A percentile compares a stretch with the other conserved stretches of the same genome.
phyloP scores from a whole-genome alignment of 352 stramenopile genomes.

The Pythium aristosporum region DNA sequence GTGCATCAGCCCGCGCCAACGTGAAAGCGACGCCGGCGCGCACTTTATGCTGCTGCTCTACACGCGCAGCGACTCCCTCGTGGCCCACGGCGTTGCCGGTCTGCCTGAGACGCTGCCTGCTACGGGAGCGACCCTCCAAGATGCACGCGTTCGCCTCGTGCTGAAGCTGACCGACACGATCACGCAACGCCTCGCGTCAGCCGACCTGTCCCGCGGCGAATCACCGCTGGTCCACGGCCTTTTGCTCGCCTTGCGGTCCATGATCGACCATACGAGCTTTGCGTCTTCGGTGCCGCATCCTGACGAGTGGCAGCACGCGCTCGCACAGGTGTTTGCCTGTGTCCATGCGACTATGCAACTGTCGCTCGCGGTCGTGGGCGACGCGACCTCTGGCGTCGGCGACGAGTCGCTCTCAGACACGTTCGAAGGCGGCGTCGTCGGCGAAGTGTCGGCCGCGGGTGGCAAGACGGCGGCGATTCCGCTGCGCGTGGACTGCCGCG shows the following conservation, averaged over 20 bases:
- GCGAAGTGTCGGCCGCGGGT: slow-evolving; percentile 60
- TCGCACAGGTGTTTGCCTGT: slow-evolving; percentile 49
- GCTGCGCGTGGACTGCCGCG: slow-evolving; percentile 74
- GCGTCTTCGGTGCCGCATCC: slow-evolving; percentile 30
- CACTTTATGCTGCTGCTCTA: slow-evolving; percentile 85
- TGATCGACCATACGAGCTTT: slow-evolving; percentile 65
- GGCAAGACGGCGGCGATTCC: slow-evolving; percentile 49
- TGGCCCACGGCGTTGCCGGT: slow-evolving; percentile 32
- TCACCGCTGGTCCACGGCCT: slow-evolving; percentile 75
- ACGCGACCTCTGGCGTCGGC: slow-evolving; percentile 64
- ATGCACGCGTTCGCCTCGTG: slow-evolving; percentile 47
- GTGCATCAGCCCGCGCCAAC: slow-evolving; percentile 69
- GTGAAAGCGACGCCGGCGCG: slow-evolving; percentile 84
- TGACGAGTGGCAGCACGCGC: slow-evolving; percentile 42
- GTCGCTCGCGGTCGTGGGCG: slow-evolving; percentile 69
- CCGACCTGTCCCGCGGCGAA: slow-evolving; percentile 40
- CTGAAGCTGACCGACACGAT: slow-evolving; percentile 58
- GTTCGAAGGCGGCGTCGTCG: slow-evolving; percentile 58
- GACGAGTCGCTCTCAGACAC: slow-evolving; percentile 62
- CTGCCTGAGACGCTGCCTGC: slow-evolving; percentile 2
- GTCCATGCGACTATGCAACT: slow-evolving; percentile 64
- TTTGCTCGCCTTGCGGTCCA: slow-evolving; percentile 72
- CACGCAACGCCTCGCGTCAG: slow-evolving; percentile 35
- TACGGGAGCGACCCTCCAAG: background rate
- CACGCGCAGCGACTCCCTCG: slow-evolving; percentile 51